These are phyloP conservation scores for Fusarium coffeatum DNA, from an alignment of 2,329 filamentous ascomycete genomes.

Conservation along the genomic window DNA sequence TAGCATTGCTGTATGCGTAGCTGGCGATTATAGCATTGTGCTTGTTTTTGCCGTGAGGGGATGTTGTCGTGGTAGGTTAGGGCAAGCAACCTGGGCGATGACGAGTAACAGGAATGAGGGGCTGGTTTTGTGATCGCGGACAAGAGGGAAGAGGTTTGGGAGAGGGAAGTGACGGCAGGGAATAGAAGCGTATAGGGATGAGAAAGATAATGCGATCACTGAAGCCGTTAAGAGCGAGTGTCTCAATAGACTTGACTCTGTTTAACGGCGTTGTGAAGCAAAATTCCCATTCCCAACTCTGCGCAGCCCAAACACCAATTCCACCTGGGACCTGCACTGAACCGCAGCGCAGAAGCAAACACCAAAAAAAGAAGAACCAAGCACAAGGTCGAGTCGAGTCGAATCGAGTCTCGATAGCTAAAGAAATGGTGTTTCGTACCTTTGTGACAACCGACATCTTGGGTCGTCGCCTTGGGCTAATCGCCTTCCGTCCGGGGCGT, in stretches of 20 bases:
- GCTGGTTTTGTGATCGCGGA: conserved; percentile 24
- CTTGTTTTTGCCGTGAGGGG: conserved; percentile 7
- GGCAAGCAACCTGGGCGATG: conserved; percentile 39
- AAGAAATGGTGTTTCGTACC: conserved; percentile 54
- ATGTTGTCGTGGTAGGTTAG: conserved; percentile 32
- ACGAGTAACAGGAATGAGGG: conserved; percentile 37
- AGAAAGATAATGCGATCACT: conserved; percentile 1
- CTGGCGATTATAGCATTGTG: neutral
- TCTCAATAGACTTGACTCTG: conserved; percentile 2
- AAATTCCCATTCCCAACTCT: conserved; percentile 13
- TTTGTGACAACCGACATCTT: conserved; percentile 73
- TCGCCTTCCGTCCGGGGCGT: conserved; percentile 60
- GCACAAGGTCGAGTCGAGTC: neutral
- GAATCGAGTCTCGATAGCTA: neutral
- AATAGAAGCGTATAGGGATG: neutral
- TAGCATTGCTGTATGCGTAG: conserved; percentile 29
- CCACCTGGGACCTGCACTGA: conserved; percentile 14
- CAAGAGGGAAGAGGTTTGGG: neutral
- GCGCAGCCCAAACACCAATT: neutral
- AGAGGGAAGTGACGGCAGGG: conserved; percentile 2
- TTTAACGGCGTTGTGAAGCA: conserved; percentile 19
- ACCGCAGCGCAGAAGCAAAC: neutral
- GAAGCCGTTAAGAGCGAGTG: conserved; percentile 27
- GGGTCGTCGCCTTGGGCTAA: conserved; percentile 58
- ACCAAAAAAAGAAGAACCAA: neutral